Percentiles rank a stretch among this genome's conserved stretches.
phyloP scores from a whole-genome alignment of 306 rosid species.

The Quercus suber region DNA sequence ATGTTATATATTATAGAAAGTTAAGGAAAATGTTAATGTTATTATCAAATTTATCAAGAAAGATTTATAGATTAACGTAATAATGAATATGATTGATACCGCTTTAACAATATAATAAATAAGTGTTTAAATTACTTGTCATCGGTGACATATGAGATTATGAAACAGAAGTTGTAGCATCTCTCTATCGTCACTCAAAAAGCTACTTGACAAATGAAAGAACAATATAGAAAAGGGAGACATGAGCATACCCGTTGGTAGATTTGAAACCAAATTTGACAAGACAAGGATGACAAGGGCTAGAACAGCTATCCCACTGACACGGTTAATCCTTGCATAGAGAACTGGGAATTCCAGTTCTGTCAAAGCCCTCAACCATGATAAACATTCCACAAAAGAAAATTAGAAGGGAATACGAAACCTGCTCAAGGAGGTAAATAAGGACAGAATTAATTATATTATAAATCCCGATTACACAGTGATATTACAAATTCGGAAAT shows the following conservation, averaged over 20 bases:
- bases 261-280: slow-evolving; percentile 92
- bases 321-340: slow-evolving; percentile 53
- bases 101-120: too few relatives aligned
- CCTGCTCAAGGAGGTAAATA: slow-evolving; percentile 43
- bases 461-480: too few relatives aligned
- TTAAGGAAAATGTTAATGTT: too few relatives aligned
- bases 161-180: background rate
- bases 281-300: slow-evolving; percentile 65
- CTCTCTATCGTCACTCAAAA: too few relatives aligned
- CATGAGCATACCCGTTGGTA: slow-evolving; percentile 70
- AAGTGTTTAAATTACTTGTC: too few relatives aligned
- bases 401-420: slow-evolving; percentile 80
- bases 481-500: too few relatives aligned
- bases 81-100: too few relatives aligned
- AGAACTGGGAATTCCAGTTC: slow-evolving; percentile 82
- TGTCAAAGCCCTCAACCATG: slow-evolving; percentile 84
- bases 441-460: background rate
- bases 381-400: slow-evolving; percentile 98
- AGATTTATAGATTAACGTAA: too few relatives aligned
- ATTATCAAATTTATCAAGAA: too few relatives aligned
- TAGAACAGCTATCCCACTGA: slow-evolving; percentile 56
- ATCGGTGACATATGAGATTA: background rate
- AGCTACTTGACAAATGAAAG: background rate
- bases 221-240: background rate
- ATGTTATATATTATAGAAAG: too few relatives aligned